Evolutionary conservation across 345 rosid genomes (phyloP), one percentile per base, ranked within the genome.

Genomic region (Populus nigra): DNA sequence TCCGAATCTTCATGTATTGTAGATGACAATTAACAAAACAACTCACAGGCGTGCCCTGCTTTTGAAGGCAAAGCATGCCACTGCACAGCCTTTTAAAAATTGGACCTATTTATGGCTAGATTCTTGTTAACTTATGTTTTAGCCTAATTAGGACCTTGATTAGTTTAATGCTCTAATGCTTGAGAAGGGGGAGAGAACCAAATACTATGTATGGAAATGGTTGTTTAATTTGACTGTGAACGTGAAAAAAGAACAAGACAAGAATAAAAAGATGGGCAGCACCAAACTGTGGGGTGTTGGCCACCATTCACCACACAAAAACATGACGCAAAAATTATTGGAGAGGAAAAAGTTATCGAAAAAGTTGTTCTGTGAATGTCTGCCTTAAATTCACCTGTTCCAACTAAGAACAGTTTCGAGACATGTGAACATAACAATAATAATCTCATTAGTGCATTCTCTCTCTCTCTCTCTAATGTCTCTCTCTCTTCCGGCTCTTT

Each of bases 391-490:
- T 17, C 12, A 36, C 41, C 68, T 18, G 66, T 72, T 31, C 31
- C 6, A 63, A 35, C 66, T 66, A 6, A 9, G 8, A 62, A 79
- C 73, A 68, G 77, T 67, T 39, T 11, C 11, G 2, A n/a, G 17
- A 29, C 82, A 79, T 57, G 82, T 73, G 82, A 73, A 41, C 18
- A 10, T 33, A 5, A 65, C 33, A 57, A 13, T 22, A 35, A 63
- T 13, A 31, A 71, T 50, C 15, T 31, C 18, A 31, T 65, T 18
- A 65, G 10, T n/a, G 72, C 35, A 41, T 20, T 65, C 31, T 31
- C 66, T 73, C 27, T 74, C 29, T 39, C 22, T 29, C 50, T 73
- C n/a, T 20, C 59, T 33, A 16, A 41, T 3, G 3, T 33, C 35
- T 33, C 36, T 33, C 5, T 41, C 45, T 38, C 39, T 5, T 38